These are phyloP conservation scores for Truncatella angustata DNA, from an alignment of 2,329 filamentous ascomycete species.

Conservation along the genomic window DNA sequence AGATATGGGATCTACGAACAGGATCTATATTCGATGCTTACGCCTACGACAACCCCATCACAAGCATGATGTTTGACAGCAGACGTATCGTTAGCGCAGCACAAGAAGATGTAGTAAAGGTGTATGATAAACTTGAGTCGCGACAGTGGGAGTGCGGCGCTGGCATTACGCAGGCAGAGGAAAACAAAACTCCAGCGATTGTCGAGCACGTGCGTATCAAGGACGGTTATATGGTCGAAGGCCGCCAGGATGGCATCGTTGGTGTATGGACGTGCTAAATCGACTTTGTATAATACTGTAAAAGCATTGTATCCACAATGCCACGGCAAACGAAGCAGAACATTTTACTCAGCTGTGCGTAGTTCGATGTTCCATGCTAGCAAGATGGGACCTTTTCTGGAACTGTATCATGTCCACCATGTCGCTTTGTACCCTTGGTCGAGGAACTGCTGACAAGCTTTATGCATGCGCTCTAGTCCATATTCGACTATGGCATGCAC, in stretches of 20 bases:
- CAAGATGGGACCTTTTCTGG: too few species aligned
- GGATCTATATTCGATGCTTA: constrained; percentile 95
- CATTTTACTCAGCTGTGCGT: neutral
- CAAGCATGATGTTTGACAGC: constrained; percentile 95
- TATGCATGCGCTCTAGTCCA: too few species aligned
- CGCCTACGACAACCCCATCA: constrained; percentile 88
- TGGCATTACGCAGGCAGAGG: constrained; percentile 68
- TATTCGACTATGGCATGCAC: too few species aligned
- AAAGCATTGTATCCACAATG: neutral
- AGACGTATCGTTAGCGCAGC: constrained; percentile 87
- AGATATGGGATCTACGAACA: constrained; percentile 99
- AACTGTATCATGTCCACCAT: too few species aligned
- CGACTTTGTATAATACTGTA: neutral
- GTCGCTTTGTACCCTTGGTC: too few species aligned
- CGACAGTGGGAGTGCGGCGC: constrained; percentile 95
- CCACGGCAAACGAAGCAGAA: neutral
- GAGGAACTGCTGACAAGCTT: too few species aligned
- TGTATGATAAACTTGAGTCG: constrained; percentile 96
- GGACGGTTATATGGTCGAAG: constrained; percentile 92
- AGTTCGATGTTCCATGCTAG: neutral
- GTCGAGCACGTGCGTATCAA: constrained; percentile 87
- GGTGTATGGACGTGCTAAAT: constrained; percentile 68
- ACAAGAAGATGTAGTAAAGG: constrained; percentile 90
- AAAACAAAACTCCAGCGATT: constrained; percentile 61
- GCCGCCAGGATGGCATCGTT: constrained; percentile 80